Percentiles rank a stretch among this genome's conserved stretches.
Conservation (phyloP, 768 basidiomycete species). For the Collybia sordida region DNA sequence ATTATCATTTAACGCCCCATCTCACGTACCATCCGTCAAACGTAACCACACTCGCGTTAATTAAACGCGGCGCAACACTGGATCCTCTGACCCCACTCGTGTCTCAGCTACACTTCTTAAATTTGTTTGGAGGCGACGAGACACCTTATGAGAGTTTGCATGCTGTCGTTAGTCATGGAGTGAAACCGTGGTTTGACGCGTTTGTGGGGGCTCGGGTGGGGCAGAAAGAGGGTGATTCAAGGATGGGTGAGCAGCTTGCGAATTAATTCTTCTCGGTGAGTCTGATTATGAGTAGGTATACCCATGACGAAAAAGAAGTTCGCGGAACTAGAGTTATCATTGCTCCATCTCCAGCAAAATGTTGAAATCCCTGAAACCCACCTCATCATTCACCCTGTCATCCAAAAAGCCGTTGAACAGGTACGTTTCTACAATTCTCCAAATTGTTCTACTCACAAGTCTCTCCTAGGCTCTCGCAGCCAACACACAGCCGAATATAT, state of each 20-base stretch:
- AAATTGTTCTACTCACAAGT: no score
- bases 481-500: slow-evolving; percentile 69
- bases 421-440: no score
- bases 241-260: slow-evolving; percentile 55
- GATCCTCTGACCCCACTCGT: slow-evolving; percentile 81
- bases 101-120: slow-evolving; percentile 87
- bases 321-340: slow-evolving; percentile 91
- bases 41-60: slow-evolving; percentile 87
- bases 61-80: slow-evolving; percentile 85
- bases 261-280: background rate
- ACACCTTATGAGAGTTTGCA: slow-evolving; percentile 96
- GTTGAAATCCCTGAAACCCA: slow-evolving; percentile 98
- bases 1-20: slow-evolving; percentile 68
- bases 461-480: slow-evolving; percentile 37
- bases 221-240: slow-evolving; percentile 75
- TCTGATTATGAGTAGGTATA: slow-evolving; percentile 51
- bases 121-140: slow-evolving; percentile 85
- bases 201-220: slow-evolving; percentile 84
- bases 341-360: slow-evolving; percentile 96
- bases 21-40: slow-evolving; percentile 80
- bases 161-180: slow-evolving; percentile 90
- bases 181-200: slow-evolving; percentile 98
- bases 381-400: slow-evolving; percentile 86
- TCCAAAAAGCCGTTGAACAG: slow-evolving; percentile 84
- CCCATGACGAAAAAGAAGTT: slow-evolving; percentile 99